Evolutionary conservation across 1,284 basidiomycete species (phyloP), one percentile per base, ranked within the genome.

Genomic region (Coniferiporia sulphurascens): DNA sequence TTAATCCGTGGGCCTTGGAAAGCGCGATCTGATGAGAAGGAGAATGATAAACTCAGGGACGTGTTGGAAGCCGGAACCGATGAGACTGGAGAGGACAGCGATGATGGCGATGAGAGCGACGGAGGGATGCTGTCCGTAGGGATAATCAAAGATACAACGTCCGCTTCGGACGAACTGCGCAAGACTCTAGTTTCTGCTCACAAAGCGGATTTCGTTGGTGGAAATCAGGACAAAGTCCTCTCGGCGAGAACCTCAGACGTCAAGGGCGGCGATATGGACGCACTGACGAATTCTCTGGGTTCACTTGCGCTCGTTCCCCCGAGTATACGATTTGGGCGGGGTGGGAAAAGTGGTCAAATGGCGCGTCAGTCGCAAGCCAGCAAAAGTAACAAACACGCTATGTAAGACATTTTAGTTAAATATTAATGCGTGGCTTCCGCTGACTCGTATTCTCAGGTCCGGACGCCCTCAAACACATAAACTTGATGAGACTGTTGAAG

Each of bases 1-100:
- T 75, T 92, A 73, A 76, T 91, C 56, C 76, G 89, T 27, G 80
- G 80, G 32, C 75, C 81, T 55, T 92, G 89, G 89, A 88, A 83
- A 63, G 67, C 79, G 4, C 74, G 81, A 46, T 77, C 54, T 51
- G 58, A 22, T 5, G 58, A 65, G 9, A 55, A 65, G 49, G 62
- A 62, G 22, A 56, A 61, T 27, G 63, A 59, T 44, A 60, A 70
- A 65, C 68, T 64, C 3, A 66, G 65, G 58, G 63, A 64, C 22
- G 64, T 62, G 9, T 10, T 12, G 9, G 38, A 8, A 10, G 15
- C 9, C 7, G 38, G 38, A 41, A 41, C 15, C 15, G 38, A 41
- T 32, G 73, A 72, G 45, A 67, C 70, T 3, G 66, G 71, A 12
- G 58, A 55, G 19, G 44, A 55, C 48, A 62, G 70, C 35, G 64